Base-by-base conservation (phyloP, 306 rosid species). In the Quercus berberidifolia region DNA sequence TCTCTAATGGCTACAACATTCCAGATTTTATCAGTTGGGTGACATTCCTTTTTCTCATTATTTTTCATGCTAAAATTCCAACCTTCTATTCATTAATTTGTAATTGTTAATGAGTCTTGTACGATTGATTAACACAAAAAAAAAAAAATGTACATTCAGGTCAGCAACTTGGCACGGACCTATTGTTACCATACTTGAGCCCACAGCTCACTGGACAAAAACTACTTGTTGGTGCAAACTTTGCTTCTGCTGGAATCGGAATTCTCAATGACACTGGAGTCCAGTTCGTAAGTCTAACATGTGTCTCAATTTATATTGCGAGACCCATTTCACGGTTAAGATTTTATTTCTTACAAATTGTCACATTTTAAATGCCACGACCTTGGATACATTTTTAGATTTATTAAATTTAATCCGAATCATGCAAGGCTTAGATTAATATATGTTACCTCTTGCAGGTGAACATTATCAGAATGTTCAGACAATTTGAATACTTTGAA, bases 241-340 rank as follows among this genome's bases (percentile, higher is more conserved):
- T 93, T 73, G 98, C 98, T 57, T 93, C 98, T 19, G 98, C 98
- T 5, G 98, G 98, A 59, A 90, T 93, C 63, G 98, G 98, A 75
- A 90, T 93, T 75, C 92, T 93, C 19, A 93, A 93, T 69, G 98
- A 93, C 87, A 93, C 98, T 0, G 98, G 98, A 83, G 12, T 91
- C 52, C 98, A 93, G 51, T 93, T 93, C 60, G 98, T 93, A 74
- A 67, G 87, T 74, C n/a, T 14, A n/a, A 30, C 7, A 30, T 30
- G 3, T 13, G 3, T 6, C 11, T 4, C 19, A 13, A 67, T 30
- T 1, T 67, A 17, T 3, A 30, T 33, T 41, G 12, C 12, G 46
- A 41, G 46, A 41, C 46, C 3, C 46, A 41, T 41, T 41, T 41
- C 46, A 41, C 11, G 11, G 11, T 41, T 41, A 41, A 41, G 0